A percentile compares a stretch with the other conserved stretches of the same genome.
These are phyloP conservation scores for Lolium perenne DNA, from an alignment of 176 grass and related monocot genomes.

Conservation along the genomic window DNA sequence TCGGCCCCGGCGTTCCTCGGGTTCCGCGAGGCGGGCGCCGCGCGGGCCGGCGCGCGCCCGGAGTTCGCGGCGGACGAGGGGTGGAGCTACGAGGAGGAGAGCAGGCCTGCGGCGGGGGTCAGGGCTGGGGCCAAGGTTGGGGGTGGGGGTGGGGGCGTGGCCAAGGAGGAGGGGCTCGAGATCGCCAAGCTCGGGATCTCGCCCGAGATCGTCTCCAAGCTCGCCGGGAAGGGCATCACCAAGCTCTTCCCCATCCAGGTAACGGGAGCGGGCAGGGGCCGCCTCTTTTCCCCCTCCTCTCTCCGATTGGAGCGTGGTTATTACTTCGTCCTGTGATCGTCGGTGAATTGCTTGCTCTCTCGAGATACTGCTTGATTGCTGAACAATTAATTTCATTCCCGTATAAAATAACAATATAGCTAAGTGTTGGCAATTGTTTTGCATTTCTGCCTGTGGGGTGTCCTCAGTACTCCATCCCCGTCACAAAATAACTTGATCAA, in stretches of 20 bases:
- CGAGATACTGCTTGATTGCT: background rate
- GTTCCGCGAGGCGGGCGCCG: conserved; percentile 52
- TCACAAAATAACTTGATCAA: no score
- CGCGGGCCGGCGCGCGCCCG: conserved; percentile 41
- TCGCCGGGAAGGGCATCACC: conserved; percentile 70
- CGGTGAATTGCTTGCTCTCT: background rate
- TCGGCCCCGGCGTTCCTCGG: conserved; percentile 51
- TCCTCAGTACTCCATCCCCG: no score
- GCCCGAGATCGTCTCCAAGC: conserved; percentile 65
- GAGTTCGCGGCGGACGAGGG: conserved; percentile 69
- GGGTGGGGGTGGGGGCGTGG: background rate
- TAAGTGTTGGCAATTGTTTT: no score
- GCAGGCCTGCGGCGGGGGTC: background rate
- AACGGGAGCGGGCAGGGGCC: background rate
- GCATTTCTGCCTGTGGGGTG: background rate
- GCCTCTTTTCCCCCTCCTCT: background rate
- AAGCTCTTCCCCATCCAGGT: conserved; percentile 99
- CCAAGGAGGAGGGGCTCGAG: conserved; percentile 70
- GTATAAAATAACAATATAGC: background rate
- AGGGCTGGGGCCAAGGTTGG: background rate
- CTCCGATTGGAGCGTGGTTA: background rate
- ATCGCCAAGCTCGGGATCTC: conserved; percentile 91
- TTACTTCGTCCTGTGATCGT: background rate
- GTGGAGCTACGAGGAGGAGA: conserved; percentile 44
- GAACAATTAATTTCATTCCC: background rate